These are phyloP conservation scores for Nakaseomyces glabratus DNA, from an alignment of 1,139 yeast species.

Conservation along the genomic window DNA sequence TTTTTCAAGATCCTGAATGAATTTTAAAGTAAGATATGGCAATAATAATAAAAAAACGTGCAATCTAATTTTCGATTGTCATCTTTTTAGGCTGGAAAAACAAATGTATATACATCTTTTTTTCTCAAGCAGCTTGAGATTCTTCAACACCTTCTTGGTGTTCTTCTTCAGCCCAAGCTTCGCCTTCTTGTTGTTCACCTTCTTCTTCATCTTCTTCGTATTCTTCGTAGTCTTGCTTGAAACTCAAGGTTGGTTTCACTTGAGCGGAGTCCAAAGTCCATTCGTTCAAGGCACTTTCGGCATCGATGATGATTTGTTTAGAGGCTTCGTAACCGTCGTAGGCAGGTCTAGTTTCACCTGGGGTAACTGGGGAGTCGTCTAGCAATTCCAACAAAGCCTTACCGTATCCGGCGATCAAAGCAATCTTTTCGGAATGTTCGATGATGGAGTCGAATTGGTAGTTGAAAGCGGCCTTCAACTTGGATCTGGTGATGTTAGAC, in stretches of 20 bases:
- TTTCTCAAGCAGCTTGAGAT: constrained; percentile 6
- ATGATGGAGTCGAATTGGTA: constrained; percentile 95
- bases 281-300: constrained; percentile 88
- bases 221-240: constrained; percentile 60
- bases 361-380: constrained; percentile 95
- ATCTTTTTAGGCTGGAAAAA: not conserved
- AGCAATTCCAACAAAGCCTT: constrained; percentile 91
- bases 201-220: constrained; percentile 55
- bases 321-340: constrained; percentile 98
- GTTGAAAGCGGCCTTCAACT: constrained; percentile 93
- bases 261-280: constrained; percentile 97
- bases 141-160: constrained; percentile 14
- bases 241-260: constrained; percentile 87
- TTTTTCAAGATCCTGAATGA: no score
- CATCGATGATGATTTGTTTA: constrained; percentile 94
- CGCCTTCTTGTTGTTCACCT: constrained; percentile 44
- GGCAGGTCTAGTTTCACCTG: constrained; percentile 98
- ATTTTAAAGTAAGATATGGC: no score
- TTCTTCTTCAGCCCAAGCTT: constrained; percentile 34
- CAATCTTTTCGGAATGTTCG: constrained; percentile 94
- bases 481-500: constrained; percentile 95
- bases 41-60: no score
- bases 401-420: constrained; percentile 97
- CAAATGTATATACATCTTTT: not conserved
- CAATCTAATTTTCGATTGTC: no score